Base-by-base conservation (phyloP, 768 basidiomycete genomes). In the Hygrocybe coccinea region DNA sequence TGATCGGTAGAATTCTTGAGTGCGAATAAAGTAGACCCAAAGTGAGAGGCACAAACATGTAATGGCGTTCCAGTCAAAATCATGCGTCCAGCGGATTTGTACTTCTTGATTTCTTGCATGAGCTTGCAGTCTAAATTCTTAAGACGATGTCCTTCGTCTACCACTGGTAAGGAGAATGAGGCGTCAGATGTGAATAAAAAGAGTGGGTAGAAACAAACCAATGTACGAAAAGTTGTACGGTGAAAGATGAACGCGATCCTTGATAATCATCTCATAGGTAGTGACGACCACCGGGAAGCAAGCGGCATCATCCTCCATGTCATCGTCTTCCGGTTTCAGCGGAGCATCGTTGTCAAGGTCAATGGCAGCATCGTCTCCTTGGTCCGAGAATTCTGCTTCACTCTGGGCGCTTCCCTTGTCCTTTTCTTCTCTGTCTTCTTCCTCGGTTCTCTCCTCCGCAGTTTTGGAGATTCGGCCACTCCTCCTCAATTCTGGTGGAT, bases 1-100 rank as follows among this genome's bases (percentile, higher is more conserved):
- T 99, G 65, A 14, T 33, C n/a, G n/a, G 21, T n/a, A n/a, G 43
- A 17, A 39, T 21, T 33, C 11, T 44, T 2, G 25, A 55, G 33
- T 37, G 50, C 29, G 45, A 21, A 22, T 24, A 6, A 38, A 54
- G 29, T 36, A 21, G 39, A 36, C 19, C 34, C 24, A 54, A 58
- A n/a, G n/a, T n/a, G 22, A 19, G 17, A 24, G 22, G 29, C 12
- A 71, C 85, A 54, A 57, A 94, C 95, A 71, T 98, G 95, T 36
- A 99, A 72, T 6, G 97, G 97, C 15, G 97, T 99, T 29, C 97
- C 97, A 0, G 95, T 98, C 58, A 99, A 71, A 56, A 99, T 88
- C 82, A 97, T 88, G 46, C 97, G 76, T 39, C 92, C 91, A 0
- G 88, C 91, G 52, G 85, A 85, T 1, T 76, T 74, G 66, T 93